Evolutionary conservation across 208 protist species (phyloP).

Genomic region (Wallacemonas rigidus): DNA sequence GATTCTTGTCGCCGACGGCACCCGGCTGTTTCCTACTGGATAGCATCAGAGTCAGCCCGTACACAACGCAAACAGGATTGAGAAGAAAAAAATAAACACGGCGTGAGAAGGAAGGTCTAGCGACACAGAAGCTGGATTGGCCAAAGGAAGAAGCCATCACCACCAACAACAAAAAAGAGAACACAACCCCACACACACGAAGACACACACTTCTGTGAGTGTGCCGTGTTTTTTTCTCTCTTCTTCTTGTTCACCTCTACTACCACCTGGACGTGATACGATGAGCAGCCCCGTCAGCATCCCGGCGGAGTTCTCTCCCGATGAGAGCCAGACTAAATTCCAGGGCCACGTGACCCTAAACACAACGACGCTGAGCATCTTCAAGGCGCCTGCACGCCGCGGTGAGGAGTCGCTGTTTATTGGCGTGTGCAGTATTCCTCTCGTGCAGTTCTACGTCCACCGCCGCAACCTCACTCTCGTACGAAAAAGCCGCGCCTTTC

Average conservation of each 20-base stretch:
- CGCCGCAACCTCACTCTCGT: constrained; percentile 46
- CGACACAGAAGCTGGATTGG: constrained; percentile 9
- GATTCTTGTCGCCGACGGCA: constrained; percentile 1
- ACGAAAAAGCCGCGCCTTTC: constrained; percentile 37
- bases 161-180: constrained; percentile 19
- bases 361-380: constrained; percentile 61
- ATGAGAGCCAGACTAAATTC: constrained; percentile 44
- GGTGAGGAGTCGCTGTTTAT: constrained; percentile 61
- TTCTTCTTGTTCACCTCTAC: constrained; percentile 15
- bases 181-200: constrained; percentile 7
- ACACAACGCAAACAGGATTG: constrained; percentile 1
- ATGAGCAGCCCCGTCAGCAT: constrained; percentile 43
- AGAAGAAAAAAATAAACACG: constrained; percentile 21
- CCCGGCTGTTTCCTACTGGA: constrained; percentile 5
- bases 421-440: constrained; percentile 65
- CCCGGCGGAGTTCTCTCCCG: constrained; percentile 47
- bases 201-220: not conserved
- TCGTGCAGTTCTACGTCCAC: constrained; percentile 65
- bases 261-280: constrained; percentile 6
- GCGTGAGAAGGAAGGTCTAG: constrained; percentile 18
- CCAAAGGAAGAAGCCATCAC: not conserved
- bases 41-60: not conserved
- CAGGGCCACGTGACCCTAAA: constrained; percentile 55
- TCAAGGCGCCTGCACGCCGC: constrained; percentile 32
- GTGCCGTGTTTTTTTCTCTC: constrained; percentile 13